Evolutionary conservation across 75 land plant genomes (phyloP), one percentile per base, ranked within the genome.

Genomic region (Azolla pinnata): DNA sequence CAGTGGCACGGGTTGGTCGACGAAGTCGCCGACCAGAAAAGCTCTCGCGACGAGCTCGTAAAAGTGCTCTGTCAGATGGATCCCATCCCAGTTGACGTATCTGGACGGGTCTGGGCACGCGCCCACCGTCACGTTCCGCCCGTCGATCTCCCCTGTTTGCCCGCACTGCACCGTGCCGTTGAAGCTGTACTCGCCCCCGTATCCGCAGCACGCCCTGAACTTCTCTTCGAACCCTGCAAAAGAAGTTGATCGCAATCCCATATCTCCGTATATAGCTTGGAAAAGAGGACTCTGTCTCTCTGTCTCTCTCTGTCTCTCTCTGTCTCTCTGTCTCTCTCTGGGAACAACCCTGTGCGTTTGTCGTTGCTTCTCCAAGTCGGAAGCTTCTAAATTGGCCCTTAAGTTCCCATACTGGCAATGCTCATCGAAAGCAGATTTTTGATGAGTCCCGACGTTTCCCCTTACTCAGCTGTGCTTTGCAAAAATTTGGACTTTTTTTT

Each of bases 71-170:
- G 72, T 70, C 40, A 44, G 54, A 38, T 70, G 72, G 51, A 70
- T 38, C 3, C 72, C 72, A 55, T 63, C 72, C 72, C 72, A 69
- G 27, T 49, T 54, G 0, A 63, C 26, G 59, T 53, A 63, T 25
- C 20, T 25, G 17, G 31, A 40, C n/a, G 72, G 72, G 23, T 54
- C 53, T 0, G 44, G 44, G 33, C 72, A 69, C 4, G 47, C 30
- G n/a, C 29, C 14, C 1, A 34, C 33, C 1, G 56, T 63, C 14
- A 50, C 20, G 8, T 29, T 31, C 7, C 0, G 17, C 16, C n/a
- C 68, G 18, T 21, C 48, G 26, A 56, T 50, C 29, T 21, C 53
- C 26, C 65, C 45, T 12, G 26, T 20, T 12, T 40, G 24, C 0
- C 67, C 67, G 44, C 72, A 69, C 12, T 44, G 29, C 19, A 33